Evolutionary conservation across 352 stramenopile species (phyloP), one percentile per base, ranked within the genome.

Genomic region (Lagenidium giganteum): DNA sequence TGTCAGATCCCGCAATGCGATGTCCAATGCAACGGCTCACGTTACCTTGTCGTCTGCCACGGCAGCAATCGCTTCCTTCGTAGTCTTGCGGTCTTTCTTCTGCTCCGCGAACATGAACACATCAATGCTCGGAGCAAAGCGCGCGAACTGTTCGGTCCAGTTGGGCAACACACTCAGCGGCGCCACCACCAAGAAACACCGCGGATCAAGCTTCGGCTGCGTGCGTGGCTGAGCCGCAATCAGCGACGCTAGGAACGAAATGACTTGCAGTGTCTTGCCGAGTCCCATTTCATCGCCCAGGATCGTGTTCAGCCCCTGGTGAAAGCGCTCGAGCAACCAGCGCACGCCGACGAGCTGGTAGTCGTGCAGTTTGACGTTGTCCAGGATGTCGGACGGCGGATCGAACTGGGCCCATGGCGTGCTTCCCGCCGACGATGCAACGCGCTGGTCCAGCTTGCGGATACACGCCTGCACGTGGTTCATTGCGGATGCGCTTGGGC

Each of bases 231-330:
- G 18, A 4, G 9, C 24, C 3, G 12, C 16, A 14, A 48, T 38
- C 3, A 87, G 44, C 18, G 69, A 51, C 9, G 67, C 62, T 32
- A 93, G 48, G 42, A 93, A 82, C 21, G 77, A 61, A 51, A 88
- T 90, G 22, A 80, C 54, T 37, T 93, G 80, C 39, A 93, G 58
- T 28, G 77, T 93, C 62, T 93, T 90, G 47, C 80, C 80, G 17
- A 93, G 59, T 1, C 80, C 80, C 80, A 93, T 93, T 24, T 93
- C 77, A 44, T 93, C 80, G 24, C 77, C 80, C 8, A 93, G 47
- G 53, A 93, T 88, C 29, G 70, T 61, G 51, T 85, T 86, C 29
- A 92, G 36, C 1, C 57, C 52, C 41, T 87, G 73, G n/a, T 64
- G 60, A 47, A 80, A 54, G 42, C 81, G 83, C 37, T 55, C 54